Base-by-base conservation (phyloP, 257 asterid species). In the Nicotiana sylvestris region DNA sequence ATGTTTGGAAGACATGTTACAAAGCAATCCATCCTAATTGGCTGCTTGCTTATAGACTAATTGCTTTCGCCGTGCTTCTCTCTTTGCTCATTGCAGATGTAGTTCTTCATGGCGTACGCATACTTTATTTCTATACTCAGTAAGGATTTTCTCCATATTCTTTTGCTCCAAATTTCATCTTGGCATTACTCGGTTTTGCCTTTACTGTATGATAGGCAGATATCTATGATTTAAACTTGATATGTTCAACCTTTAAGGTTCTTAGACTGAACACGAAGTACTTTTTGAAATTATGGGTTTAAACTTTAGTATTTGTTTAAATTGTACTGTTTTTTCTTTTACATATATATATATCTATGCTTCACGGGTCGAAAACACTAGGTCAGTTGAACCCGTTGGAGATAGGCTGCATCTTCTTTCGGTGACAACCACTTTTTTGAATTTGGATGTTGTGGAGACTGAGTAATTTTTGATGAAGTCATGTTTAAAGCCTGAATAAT, bases 1-100 rank as follows among this genome's bases (percentile, higher is more conserved):
- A 96, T 70, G 87, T 88, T 86, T 96, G 98, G 99, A 91, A 86
- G 66, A 91, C 98, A 16, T 88, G 92, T 87, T 89, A 78, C 17
- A 82, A 86, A 82, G 86, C 85, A 6, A 83, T 94, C 79, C 92
- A 86, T 76, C 97, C 98, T 56, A 51, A 85, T 82, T 94, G 99
- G 97, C 84, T 96, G 76, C 94, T 94, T 74, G 89, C 86, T 67
- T 96, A 90, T 86, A 82, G 99, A 83, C 62, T 94, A 25, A 77
- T 87, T 85, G 91, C 93, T 68, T 94, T 96, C 84, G 18, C 86
- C 58, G 25, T 70, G 39, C 89, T 94, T 60, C 78, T 94, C 21
- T 90, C 91, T 3, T 27, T 93, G 85, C 86, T 94, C 72, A 82
- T 90, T 77, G 89, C 93, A 57, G 97, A 93, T 85, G 53, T 68